These are phyloP conservation scores for Cercospora zeina DNA, from an alignment of 2,329 filamentous ascomycete species.

Conservation along the genomic window DNA sequence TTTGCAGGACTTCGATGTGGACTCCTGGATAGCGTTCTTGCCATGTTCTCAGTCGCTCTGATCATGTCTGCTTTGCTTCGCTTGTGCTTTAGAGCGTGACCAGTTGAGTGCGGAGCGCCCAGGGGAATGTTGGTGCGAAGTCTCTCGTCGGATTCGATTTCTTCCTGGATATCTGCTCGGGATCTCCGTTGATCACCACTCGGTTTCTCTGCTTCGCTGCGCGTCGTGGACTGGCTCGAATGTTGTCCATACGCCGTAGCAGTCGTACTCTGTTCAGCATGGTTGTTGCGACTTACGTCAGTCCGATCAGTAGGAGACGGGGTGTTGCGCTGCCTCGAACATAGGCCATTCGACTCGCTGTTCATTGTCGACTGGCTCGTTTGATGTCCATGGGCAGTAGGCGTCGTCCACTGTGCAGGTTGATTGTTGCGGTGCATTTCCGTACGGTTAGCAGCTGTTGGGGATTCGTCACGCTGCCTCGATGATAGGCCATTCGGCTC, in stretches of 20 bases:
- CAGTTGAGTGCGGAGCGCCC: constrained; percentile 12
- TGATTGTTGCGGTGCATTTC: too few species aligned
- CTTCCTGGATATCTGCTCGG: constrained; percentile 13
- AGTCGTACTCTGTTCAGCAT: neutral
- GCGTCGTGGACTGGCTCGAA: neutral
- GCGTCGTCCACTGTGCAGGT: too few species aligned
- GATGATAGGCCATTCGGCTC: too few species aligned
- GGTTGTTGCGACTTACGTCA: neutral
- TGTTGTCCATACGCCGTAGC: neutral
- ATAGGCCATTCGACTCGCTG: neutral
- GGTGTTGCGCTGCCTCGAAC: neutral
- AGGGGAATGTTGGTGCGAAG: constrained; percentile 9
- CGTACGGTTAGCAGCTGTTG: too few species aligned
- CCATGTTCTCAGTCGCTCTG: constrained; percentile 14
- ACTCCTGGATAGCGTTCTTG: constrained; percentile 12
- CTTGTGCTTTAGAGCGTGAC: constrained; percentile 12
- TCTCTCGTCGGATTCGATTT: constrained; percentile 5
- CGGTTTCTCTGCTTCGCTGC: neutral
- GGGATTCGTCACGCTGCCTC: too few species aligned
- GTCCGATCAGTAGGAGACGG: neutral
- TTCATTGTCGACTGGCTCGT: too few species aligned
- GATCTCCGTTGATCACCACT: constrained; percentile 12
- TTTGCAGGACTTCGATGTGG: constrained; percentile 13
- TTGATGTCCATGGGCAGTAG: too few species aligned
- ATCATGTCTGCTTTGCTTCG: constrained; percentile 18